Conservation (phyloP, 2,329 filamentous ascomycete genomes). For the Pochonia chlamydosporia region DNA sequence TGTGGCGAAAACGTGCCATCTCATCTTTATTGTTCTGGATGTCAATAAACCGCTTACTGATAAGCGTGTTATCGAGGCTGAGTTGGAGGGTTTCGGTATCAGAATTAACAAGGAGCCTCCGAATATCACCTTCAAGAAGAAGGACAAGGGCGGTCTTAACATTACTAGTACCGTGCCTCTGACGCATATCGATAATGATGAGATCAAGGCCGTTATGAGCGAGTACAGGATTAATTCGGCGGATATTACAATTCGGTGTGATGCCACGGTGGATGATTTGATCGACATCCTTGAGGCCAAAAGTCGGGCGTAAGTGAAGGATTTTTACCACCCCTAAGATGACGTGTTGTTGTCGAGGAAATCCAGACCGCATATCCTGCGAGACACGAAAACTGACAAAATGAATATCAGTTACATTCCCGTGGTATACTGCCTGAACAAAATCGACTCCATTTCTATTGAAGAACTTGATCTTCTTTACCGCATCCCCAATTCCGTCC, state of each 20-base stretch:
- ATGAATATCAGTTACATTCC: conserved; percentile 75
- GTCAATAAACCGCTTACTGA: conserved; percentile 98
- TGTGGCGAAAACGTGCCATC: conserved; percentile 95
- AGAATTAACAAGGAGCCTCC: conserved; percentile 95
- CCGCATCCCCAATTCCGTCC: conserved; percentile 92
- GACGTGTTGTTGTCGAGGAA: background rate
- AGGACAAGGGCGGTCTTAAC: conserved; percentile 94
- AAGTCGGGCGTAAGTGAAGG: conserved; percentile 50
- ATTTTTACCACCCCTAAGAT: background rate
- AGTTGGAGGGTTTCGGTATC: conserved; percentile 96
- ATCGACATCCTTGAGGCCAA: conserved; percentile 95
- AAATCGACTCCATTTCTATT: conserved; percentile 97
- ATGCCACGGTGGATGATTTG: conserved; percentile 93
- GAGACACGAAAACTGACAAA: background rate
- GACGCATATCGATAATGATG: conserved; percentile 87
- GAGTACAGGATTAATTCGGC: conserved; percentile 96
- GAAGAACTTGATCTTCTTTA: conserved; percentile 96
- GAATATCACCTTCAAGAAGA: conserved; percentile 99
- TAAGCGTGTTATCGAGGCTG: conserved; percentile 90
- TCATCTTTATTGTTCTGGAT: conserved; percentile 97
- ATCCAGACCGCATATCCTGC: background rate
- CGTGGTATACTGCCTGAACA: conserved; percentile 98
- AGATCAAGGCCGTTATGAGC: conserved; percentile 96
- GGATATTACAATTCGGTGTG: conserved; percentile 95
- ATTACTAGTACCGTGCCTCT: conserved; percentile 93